These are phyloP conservation scores for Lactarius indigo DNA, from an alignment of 768 basidiomycete genomes.

Conservation along the genomic window DNA sequence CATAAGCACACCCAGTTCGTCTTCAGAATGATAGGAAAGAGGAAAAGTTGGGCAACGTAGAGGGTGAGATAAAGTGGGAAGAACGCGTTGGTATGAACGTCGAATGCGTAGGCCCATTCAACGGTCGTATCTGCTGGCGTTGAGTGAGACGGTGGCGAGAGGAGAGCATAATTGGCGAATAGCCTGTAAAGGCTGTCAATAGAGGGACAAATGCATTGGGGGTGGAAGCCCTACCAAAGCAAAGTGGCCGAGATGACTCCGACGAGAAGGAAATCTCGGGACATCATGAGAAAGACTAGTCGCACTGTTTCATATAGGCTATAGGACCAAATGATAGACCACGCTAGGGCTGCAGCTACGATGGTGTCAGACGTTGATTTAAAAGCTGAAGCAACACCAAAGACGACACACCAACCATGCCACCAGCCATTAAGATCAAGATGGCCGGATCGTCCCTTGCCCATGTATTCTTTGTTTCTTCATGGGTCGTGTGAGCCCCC, in stretches of 20 bases:
- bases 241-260: constrained; percentile 73
- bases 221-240: constrained; percentile 54
- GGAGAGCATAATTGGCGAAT: constrained; percentile 65
- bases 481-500: constrained; percentile 12
- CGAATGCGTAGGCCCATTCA: constrained; percentile 95
- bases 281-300: constrained; percentile 76
- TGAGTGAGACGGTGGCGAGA: constrained; percentile 71
- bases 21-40: constrained; percentile 77
- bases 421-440: constrained; percentile 77
- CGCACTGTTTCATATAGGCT: constrained; percentile 50
- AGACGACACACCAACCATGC: constrained; percentile 58
- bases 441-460: constrained; percentile 97
- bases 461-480: constrained; percentile 98
- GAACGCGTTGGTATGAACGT: constrained; percentile 96
- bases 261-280: constrained; percentile 82
- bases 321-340: constrained; percentile 82
- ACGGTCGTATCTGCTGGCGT: constrained; percentile 67
- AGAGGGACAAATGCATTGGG: background rate
- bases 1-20: constrained; percentile 93
- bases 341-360: constrained; percentile 75
- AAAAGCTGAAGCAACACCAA: background rate
- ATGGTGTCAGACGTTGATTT: background rate
- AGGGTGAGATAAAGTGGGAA: constrained; percentile 90
- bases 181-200: constrained; percentile 42
- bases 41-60: constrained; percentile 83